Percentiles rank a stretch among this genome's conserved stretches.
Conservation (phyloP, 2,329 filamentous ascomycete genomes). For the Monosporascus sp. region DNA sequence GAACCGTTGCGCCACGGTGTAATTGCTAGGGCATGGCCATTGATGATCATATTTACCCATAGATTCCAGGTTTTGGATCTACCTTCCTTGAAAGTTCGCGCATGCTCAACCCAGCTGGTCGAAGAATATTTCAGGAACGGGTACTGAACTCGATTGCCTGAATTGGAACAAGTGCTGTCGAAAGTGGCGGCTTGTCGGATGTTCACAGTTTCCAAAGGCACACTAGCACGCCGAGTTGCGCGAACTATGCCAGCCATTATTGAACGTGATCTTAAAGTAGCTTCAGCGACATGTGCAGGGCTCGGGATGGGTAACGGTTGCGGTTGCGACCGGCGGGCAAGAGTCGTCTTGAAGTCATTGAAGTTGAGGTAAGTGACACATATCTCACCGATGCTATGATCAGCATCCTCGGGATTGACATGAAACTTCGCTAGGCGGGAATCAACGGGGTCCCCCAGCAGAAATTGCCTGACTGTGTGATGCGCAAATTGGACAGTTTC, state of each 20-base stretch:
- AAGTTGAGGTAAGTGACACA: constrained; percentile 36
- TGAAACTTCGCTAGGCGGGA: constrained; percentile 10
- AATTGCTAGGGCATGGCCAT: background rate
- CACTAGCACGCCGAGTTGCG: background rate
- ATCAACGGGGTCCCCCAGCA: constrained; percentile 4
- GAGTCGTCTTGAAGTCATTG: constrained; percentile 31
- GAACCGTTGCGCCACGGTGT: background rate
- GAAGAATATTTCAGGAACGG: constrained; percentile 9
- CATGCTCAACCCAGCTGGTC: constrained; percentile 8
- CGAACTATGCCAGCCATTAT: background rate
- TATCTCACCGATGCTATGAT: constrained; percentile 28
- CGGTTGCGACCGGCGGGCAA: constrained; percentile 30
- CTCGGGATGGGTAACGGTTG: background rate
- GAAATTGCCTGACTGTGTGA: constrained; percentile 24
- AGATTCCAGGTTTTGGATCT: constrained; percentile 5
- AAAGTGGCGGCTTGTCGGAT: background rate
- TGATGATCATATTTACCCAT: constrained; percentile 1
- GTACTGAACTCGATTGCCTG: background rate
- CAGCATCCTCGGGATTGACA: constrained; percentile 18
- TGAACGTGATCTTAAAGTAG: background rate
- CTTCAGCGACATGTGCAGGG: background rate
- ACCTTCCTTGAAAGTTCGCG: constrained; percentile 2
- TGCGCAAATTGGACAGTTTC: constrained; percentile 13
- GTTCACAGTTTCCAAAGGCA: background rate
- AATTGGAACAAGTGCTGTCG: no score